Conservation (phyloP, 164 flowering plant genomes). For the Magnolia officinalis region DNA sequence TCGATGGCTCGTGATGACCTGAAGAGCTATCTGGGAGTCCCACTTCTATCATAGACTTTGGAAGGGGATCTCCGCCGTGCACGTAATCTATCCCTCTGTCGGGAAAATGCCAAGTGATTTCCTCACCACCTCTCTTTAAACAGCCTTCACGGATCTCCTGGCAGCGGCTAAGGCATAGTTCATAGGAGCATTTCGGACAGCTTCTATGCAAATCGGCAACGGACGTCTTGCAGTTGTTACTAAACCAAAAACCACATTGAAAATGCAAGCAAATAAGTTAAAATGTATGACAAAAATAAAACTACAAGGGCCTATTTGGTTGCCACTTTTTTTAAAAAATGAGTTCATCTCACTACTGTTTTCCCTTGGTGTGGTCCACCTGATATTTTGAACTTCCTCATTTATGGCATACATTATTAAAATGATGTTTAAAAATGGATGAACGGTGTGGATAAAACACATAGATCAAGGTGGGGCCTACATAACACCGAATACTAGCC, state of each 20-base stretch:
- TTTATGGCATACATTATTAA: too few species aligned
- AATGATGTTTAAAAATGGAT: too few species aligned
- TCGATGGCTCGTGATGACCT: conserved; percentile 5
- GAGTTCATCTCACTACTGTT: too few species aligned
- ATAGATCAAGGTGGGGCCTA: too few species aligned
- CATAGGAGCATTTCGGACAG: conserved; percentile 71
- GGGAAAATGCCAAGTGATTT: conserved; percentile 25
- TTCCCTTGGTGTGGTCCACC: too few species aligned
- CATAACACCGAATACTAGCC: too few species aligned
- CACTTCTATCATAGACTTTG: conserved; percentile 9
- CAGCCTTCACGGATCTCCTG: conserved; percentile 61
- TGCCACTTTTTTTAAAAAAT: too few species aligned
- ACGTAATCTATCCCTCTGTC: conserved; percentile 51
- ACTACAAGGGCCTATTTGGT: not conserved
- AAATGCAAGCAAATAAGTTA: not conserved
- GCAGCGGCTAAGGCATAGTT: conserved; percentile 76
- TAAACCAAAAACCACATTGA: conserved; percentile 16
- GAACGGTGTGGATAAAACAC: too few species aligned
- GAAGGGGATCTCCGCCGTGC: conserved; percentile 62
- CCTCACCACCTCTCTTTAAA: conserved; percentile 33
- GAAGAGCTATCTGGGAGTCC: not conserved
- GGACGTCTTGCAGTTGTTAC: conserved; percentile 81
- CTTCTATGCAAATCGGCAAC: conserved; percentile 76
- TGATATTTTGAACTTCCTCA: too few species aligned
- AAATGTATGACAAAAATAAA: not conserved